phyloP scores from a whole-genome alignment of 1,284 basidiomycete genomes.

The Marasmius oreades region DNA sequence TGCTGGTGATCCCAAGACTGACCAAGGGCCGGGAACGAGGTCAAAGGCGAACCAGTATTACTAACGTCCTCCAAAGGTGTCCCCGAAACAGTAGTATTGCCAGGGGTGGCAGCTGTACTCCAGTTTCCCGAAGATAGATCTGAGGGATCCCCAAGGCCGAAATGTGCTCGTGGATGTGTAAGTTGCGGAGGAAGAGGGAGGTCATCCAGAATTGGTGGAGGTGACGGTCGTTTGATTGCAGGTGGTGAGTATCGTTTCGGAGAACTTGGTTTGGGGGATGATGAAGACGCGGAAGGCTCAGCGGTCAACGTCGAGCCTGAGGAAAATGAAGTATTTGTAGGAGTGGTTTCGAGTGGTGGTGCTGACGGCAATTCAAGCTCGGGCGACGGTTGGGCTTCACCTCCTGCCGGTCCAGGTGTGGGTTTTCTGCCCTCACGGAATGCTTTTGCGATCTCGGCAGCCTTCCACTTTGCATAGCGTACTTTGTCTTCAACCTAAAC shows the following conservation, averaged over 20 bases:
- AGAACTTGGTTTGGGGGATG: conserved; percentile 14
- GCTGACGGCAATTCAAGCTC: conserved; percentile 23
- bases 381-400: conserved; percentile 31
- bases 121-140: conserved; percentile 40
- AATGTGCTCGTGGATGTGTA: conserved; percentile 18
- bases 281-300: conserved; percentile 14
- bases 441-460: conserved; percentile 84
- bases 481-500: conserved; percentile 74
- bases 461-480: conserved; percentile 91
- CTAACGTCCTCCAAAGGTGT: conserved; percentile 15
- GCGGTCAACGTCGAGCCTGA: conserved; percentile 1
- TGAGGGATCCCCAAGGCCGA: background rate
- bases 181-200: conserved; percentile 27
- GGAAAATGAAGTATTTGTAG: background rate
- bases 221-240: conserved; percentile 17
- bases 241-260: conserved; percentile 8
- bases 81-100: conserved; percentile 28
- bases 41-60: conserved; percentile 4
- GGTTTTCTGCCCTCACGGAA: conserved; percentile 83
- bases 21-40: background rate
- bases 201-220: conserved; percentile 19
- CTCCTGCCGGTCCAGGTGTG: conserved; percentile 56
- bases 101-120: conserved; percentile 66
- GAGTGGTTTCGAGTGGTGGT: conserved; percentile 1
- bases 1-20: conserved; percentile 12